Evolutionary conservation across 2,329 filamentous ascomycete genomes (phyloP).

Genomic region (Alternaria panax): DNA sequence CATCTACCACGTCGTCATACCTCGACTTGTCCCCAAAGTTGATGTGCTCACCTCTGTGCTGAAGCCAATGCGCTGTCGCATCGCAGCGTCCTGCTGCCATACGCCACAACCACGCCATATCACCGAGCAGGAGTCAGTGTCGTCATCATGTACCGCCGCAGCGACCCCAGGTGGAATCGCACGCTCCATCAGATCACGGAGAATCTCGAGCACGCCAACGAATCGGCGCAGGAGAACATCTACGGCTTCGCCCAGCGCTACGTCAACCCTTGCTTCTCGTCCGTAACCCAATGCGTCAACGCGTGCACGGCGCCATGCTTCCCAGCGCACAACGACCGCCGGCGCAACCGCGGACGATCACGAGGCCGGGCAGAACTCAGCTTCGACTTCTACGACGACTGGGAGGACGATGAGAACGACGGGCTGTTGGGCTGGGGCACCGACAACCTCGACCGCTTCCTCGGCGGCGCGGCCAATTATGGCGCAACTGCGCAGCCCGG

Average conservation of each 20-base stretch:
- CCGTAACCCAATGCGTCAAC: constrained; percentile 70
- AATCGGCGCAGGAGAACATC: constrained; percentile 88
- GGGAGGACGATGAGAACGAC: constrained; percentile 74
- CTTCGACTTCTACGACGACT: constrained; percentile 98
- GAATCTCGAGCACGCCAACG: constrained; percentile 88
- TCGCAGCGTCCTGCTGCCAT: constrained; percentile 30
- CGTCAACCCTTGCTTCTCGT: constrained; percentile 78
- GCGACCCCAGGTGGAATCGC: constrained; percentile 87
- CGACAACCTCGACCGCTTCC: constrained; percentile 84
- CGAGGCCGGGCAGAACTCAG: constrained; percentile 76
- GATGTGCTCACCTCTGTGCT: constrained; percentile 7
- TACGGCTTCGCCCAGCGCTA: constrained; percentile 90
- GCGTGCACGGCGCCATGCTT: constrained; percentile 75
- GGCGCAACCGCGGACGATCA: constrained; percentile 68
- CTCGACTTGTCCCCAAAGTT: constrained; percentile 1
- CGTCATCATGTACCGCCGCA: constrained; percentile 67
- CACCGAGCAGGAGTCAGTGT: constrained; percentile 9
- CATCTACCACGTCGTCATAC: constrained; percentile 14
- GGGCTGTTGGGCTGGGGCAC: constrained; percentile 77
- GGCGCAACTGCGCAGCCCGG: constrained; percentile 65
- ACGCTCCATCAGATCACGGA: constrained; percentile 92
- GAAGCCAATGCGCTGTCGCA: constrained; percentile 37
- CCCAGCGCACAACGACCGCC: constrained; percentile 76
- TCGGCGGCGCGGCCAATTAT: constrained; percentile 71
- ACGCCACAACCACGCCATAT: constrained; percentile 16